These are phyloP conservation scores for Grosmannia serpens DNA, from an alignment of 2,329 filamentous ascomycete species.

Conservation along the genomic window DNA sequence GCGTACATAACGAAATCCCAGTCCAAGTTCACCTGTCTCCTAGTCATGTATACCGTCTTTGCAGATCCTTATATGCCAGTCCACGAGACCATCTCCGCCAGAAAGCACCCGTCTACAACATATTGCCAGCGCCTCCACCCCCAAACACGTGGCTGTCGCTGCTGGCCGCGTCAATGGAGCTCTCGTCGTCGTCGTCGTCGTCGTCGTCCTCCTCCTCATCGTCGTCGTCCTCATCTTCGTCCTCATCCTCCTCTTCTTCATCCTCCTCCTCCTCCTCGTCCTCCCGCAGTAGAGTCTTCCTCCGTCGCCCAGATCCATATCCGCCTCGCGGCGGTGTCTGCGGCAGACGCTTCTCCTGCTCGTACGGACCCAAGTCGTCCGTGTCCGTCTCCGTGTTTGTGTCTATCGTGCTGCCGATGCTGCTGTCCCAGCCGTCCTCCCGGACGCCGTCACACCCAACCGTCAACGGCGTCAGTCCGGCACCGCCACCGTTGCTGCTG, in stretches of 20 bases:
- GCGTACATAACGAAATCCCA: too few species aligned
- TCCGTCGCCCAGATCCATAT: neutral
- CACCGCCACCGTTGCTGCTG: neutral
- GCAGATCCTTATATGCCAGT: too few species aligned
- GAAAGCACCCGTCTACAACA: too few species aligned
- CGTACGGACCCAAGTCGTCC: neutral
- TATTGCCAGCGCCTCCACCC: neutral
- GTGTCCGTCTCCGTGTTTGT: neutral
- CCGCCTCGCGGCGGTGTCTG: neutral
- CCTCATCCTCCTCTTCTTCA: neutral
- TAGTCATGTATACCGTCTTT: too few species aligned
- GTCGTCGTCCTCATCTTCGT: neutral
- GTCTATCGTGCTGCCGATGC: neutral
- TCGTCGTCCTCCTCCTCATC: neutral
- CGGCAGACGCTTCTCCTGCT: neutral
- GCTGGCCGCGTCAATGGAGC: neutral
- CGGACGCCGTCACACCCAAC: neutral
- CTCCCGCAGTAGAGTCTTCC: too few species aligned
- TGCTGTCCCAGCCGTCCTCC: neutral
- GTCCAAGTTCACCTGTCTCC: too few species aligned
- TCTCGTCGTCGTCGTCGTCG: neutral
- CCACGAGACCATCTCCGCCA: too few species aligned
- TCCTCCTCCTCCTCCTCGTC: conserved; percentile 1
- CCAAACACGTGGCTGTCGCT: neutral
- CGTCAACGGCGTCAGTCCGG: neutral